Evolutionary conservation across 1,284 basidiomycete genomes (phyloP).

Genomic region (Psilocybe mexicana): DNA sequence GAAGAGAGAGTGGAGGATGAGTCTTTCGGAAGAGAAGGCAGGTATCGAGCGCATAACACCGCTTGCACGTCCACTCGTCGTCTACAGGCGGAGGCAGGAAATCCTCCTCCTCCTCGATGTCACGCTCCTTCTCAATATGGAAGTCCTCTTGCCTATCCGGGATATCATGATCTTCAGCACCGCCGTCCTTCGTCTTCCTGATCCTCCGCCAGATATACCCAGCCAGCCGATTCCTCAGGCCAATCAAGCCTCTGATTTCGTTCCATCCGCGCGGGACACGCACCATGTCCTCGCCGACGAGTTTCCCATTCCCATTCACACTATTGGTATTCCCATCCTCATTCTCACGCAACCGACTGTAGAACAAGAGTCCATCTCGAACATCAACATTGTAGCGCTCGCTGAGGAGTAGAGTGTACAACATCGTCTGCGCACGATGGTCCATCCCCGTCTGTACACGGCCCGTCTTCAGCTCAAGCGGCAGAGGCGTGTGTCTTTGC

Average conservation of each 20-base stretch:
- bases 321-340: not conserved
- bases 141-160: not conserved
- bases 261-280: slow-evolving; percentile 76
- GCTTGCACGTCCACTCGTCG: slow-evolving; percentile 74
- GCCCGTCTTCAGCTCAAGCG: slow-evolving; percentile 97
- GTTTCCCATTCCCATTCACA: not conserved
- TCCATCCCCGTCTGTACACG: slow-evolving; percentile 77
- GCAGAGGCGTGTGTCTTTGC: slow-evolving; percentile 46
- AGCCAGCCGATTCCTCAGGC: slow-evolving; percentile 86
- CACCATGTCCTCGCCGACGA: slow-evolving; percentile 58
- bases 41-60: slow-evolving; percentile 81
- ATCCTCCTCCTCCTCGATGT: slow-evolving; percentile 28
- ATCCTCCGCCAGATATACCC: slow-evolving; percentile 63
- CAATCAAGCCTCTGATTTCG: slow-evolving; percentile 84
- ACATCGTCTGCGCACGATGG: slow-evolving; percentile 96
- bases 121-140: not conserved
- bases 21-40: slow-evolving; percentile 96
- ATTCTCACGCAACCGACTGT: slow-evolving; percentile 62
- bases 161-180: not conserved
- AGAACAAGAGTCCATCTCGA: slow-evolving; percentile 85
- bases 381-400: slow-evolving; percentile 83
- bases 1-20: slow-evolving; percentile 21
- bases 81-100: slow-evolving; percentile 91
- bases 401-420: slow-evolving; percentile 91
- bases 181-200: slow-evolving; percentile 11